Base-by-base conservation (phyloP, 257 asterid species). In the Dorcoceras hygrometricum region DNA sequence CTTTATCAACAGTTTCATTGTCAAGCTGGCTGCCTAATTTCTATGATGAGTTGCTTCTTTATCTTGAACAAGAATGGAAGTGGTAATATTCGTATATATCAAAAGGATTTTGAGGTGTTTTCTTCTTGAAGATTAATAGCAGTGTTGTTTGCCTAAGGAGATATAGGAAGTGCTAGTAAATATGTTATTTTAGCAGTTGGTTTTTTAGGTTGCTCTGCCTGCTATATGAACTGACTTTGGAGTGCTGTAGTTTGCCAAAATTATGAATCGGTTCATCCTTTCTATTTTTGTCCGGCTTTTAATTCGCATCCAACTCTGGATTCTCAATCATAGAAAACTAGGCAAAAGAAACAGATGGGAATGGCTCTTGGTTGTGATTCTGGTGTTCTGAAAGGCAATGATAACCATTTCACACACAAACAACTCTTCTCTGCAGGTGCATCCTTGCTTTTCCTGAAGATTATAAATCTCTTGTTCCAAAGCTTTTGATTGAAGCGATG, bases 11-110 rank as follows among this genome's bases (percentile, higher is more conserved):
- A 1, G 59, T 86, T 62, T 80, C 95, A 70, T 88, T 90, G 78
- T 81, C 97, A 22, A 83, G 85, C 76, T 94, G 97, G 97, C 71
- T 94, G 80, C 94, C 94, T 23, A 86, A 76, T 80, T 94, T 94
- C 83, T 90, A 90, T 7, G 99, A 94, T 67, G 97, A 88, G 84
- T 79, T 94, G 79, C 84, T 94, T 66, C 95, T 90, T 57, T 94
- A 88, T 81, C 93, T 94, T 72, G 99, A 94, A 78, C 99, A 94
- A 82, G 99, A 90, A 78, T 94, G 97, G 99, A 94, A 94, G 82
- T 94, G 99, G 97, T 94, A 84, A 25, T 77, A 26, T 62, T 71
- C 64, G 24, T 63, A 26, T 31, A 58, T n/a, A 58, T 51, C 24
- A 36, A 11, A 9, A 36, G 48, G 48, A 11, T 48, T 29, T 29